phyloP scores from a whole-genome alignment of 768 basidiomycete species.

The Crassisporium funariophilum region DNA sequence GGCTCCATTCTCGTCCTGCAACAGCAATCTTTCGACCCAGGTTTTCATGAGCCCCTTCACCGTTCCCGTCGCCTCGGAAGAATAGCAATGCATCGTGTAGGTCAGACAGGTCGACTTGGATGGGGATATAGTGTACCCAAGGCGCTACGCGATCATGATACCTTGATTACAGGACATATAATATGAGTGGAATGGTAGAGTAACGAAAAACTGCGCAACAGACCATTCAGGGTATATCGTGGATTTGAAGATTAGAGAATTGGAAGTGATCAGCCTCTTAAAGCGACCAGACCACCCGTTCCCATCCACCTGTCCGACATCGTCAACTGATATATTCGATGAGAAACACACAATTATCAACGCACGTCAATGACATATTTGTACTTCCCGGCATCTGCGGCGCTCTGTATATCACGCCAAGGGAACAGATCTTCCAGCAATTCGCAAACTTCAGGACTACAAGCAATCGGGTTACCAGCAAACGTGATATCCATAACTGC shows the following conservation, averaged over 20 bases:
- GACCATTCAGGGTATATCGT: slow-evolving; percentile 79
- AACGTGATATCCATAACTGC: slow-evolving; percentile 66
- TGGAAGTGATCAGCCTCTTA: slow-evolving; percentile 62
- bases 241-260: slow-evolving; percentile 66
- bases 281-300: slow-evolving; percentile 76
- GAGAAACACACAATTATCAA: slow-evolving; percentile 6
- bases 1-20: slow-evolving; percentile 59
- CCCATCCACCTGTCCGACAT: slow-evolving; percentile 49
- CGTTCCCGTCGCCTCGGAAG: slow-evolving; percentile 65
- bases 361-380: slow-evolving; percentile 63
- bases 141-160: slow-evolving; percentile 58
- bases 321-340: background rate
- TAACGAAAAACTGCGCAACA: slow-evolving; percentile 5
- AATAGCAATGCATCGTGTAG: slow-evolving; percentile 73
- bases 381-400: slow-evolving; percentile 54
- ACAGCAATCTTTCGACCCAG: slow-evolving; percentile 50
- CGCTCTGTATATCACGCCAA: slow-evolving; percentile 46
- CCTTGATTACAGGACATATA: slow-evolving; percentile 34
- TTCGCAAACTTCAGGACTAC: slow-evolving; percentile 43
- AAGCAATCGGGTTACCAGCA: slow-evolving; percentile 44
- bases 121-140: slow-evolving; percentile 77
- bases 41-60: slow-evolving; percentile 61
- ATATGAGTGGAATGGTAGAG: background rate
- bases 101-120: slow-evolving; percentile 66
- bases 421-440: slow-evolving; percentile 48